Conservation (phyloP, 495 filamentous ascomycete genomes). For the Pyrenopolyporus hunteri region DNA sequence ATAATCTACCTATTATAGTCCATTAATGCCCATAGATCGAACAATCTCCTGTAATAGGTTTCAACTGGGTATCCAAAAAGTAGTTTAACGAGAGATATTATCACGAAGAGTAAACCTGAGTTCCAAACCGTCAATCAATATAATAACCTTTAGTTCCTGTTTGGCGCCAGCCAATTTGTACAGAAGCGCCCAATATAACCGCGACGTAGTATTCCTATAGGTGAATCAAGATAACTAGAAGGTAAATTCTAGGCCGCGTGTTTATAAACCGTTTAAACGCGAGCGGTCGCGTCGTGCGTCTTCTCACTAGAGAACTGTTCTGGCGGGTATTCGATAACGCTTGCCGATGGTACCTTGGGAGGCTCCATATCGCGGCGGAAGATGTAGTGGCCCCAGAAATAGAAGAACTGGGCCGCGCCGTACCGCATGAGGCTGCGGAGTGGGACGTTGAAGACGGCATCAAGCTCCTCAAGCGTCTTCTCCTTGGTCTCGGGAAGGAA, state of each 20-base stretch:
- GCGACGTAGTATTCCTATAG: neutral
- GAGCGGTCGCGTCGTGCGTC: constrained; percentile 31
- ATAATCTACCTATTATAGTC: neutral
- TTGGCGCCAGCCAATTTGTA: neutral
- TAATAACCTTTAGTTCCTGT: neutral
- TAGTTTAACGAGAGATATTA: constrained; percentile 22
- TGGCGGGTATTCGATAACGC: constrained; percentile 29
- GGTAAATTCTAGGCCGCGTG: no score
- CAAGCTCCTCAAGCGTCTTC: constrained; percentile 73
- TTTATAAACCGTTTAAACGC: constrained; percentile 17
- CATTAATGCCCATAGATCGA: neutral
- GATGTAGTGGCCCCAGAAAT: constrained; percentile 61
- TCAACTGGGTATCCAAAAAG: constrained; percentile 24
- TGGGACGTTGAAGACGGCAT: constrained; percentile 61
- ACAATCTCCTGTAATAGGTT: neutral
- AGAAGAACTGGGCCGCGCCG: constrained; percentile 42
- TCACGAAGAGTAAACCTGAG: neutral
- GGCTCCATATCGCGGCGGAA: constrained; percentile 50
- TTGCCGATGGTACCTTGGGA: constrained; percentile 31
- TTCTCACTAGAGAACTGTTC: constrained; percentile 37
- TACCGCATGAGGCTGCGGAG: constrained; percentile 59
- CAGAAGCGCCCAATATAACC: neutral
- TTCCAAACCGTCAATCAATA: no score
- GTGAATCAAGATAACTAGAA: neutral
- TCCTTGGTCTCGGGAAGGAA: constrained; percentile 85